Conservation (phyloP, 2,329 filamentous ascomycete species). For the Hypoxylon sp. region DNA sequence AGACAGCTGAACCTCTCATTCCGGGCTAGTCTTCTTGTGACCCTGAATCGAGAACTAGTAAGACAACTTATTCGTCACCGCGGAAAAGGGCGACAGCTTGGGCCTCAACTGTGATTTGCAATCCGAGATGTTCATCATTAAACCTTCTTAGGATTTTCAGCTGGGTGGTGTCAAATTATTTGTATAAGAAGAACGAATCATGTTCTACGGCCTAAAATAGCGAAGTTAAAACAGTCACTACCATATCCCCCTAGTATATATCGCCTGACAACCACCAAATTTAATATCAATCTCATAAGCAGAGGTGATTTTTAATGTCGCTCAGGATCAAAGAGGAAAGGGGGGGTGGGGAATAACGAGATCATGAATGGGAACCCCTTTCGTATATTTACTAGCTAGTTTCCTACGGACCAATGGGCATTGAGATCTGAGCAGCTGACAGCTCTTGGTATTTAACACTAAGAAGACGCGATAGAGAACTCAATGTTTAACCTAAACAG, state of each 20-base stretch:
- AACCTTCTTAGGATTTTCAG: no score
- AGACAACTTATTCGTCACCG: neutral
- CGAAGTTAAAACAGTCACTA: neutral
- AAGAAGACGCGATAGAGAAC: neutral
- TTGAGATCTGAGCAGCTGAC: neutral
- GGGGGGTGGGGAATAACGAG: no score
- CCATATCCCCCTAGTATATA: neutral
- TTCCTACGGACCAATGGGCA: neutral
- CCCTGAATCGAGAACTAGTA: neutral
- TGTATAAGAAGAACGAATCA: no score
- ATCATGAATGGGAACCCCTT: neutral
- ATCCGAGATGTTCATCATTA: constrained; percentile 27
- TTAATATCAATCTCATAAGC: neutral
- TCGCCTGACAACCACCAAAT: neutral
- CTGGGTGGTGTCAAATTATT: no score
- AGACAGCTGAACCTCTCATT: neutral
- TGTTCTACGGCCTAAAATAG: neutral
- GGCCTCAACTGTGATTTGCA: constrained; percentile 15
- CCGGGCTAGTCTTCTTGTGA: neutral
- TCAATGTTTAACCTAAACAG: neutral
- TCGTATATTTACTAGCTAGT: neutral
- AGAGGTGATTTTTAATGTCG: neutral
- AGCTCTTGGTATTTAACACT: no score
- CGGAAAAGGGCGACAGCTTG: neutral
- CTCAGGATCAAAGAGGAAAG: neutral